phyloP scores from a whole-genome alignment of 805 yeast species.

The Candida sanyiensis region DNA sequence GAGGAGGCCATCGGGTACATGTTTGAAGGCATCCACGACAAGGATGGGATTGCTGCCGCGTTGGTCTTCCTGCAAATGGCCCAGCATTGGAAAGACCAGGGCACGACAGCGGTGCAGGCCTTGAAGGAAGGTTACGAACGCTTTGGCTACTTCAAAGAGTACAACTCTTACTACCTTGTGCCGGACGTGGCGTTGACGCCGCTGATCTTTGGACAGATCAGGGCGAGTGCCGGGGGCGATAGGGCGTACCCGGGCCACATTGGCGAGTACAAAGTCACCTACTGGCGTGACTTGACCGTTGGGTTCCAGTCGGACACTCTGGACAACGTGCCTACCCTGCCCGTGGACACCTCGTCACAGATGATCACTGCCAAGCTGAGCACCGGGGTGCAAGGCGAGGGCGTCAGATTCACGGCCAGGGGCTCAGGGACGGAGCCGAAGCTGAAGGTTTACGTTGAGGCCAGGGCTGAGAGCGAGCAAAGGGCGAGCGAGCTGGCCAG shows the following conservation, averaged over 20 bases:
- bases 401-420: constrained; percentile 73
- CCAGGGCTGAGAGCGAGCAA: constrained; percentile 42
- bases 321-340: constrained; percentile 56
- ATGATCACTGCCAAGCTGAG: constrained; percentile 72
- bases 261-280: constrained; percentile 49
- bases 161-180: constrained; percentile 79
- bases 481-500: constrained; percentile 49
- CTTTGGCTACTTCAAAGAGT: constrained; percentile 79
- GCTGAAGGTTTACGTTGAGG: constrained; percentile 86
- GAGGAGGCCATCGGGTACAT: constrained; percentile 97
- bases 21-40: constrained; percentile 81
- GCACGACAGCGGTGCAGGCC: constrained; percentile 39
- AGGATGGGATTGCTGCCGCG: constrained; percentile 87
- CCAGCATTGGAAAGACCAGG: constrained; percentile 39
- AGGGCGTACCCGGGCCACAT: constrained; percentile 38
- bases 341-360: constrained; percentile 67
- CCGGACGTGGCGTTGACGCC: constrained; percentile 47
- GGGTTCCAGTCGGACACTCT: constrained; percentile 53
- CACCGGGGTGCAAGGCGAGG: constrained; percentile 25
- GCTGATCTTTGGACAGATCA: constrained; percentile 49
- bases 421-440: constrained; percentile 98
- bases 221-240: constrained; percentile 28
- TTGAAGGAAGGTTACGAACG: constrained; percentile 52
- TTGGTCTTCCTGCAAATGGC: constrained; percentile 69
- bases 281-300: background rate